Conservation (phyloP, 1,139 yeast species). For the Candida albicans region DNA sequence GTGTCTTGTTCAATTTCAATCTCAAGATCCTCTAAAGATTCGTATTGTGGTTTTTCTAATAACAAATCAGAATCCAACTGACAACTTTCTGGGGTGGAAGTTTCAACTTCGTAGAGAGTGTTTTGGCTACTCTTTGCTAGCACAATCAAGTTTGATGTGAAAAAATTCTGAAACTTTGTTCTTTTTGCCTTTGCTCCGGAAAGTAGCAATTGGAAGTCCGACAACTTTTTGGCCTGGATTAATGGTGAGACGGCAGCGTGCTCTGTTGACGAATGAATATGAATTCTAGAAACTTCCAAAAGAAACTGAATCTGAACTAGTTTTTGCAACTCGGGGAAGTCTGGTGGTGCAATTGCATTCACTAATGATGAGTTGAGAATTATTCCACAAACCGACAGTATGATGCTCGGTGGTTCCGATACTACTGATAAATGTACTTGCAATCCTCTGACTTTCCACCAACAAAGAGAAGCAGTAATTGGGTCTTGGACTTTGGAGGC, state of each 20-base stretch:
- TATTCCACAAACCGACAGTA: conserved; percentile 41
- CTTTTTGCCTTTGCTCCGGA: conserved; percentile 90
- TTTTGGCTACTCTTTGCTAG: conserved; percentile 60
- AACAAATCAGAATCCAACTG: conserved; percentile 75
- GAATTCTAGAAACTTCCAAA: conserved; percentile 66
- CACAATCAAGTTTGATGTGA: conserved; percentile 73
- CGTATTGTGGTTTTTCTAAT: conserved; percentile 72
- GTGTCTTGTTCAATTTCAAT: conserved; percentile 28
- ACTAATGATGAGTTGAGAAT: conserved; percentile 37
- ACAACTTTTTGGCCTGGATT: conserved; percentile 52
- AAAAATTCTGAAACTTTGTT: conserved; percentile 76
- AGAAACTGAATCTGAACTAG: conserved; percentile 49
- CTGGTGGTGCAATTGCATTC: conserved; percentile 29
- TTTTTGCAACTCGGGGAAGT: conserved; percentile 27
- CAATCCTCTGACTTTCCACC: conserved; percentile 76
- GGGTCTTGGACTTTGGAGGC: conserved; percentile 24
- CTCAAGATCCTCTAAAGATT: conserved; percentile 55
- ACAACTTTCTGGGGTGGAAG: conserved; percentile 50
- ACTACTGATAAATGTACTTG: conserved; percentile 62
- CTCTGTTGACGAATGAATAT: conserved; percentile 61
- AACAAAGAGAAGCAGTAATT: conserved; percentile 48
- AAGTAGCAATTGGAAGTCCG: conserved; percentile 63
- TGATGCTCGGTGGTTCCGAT: conserved; percentile 54
- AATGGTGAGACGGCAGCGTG: conserved; percentile 53
- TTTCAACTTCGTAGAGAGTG: conserved; percentile 22